Evolutionary conservation across 768 basidiomycete species (phyloP).

Genomic region (Tricholoma furcatifolium): DNA sequence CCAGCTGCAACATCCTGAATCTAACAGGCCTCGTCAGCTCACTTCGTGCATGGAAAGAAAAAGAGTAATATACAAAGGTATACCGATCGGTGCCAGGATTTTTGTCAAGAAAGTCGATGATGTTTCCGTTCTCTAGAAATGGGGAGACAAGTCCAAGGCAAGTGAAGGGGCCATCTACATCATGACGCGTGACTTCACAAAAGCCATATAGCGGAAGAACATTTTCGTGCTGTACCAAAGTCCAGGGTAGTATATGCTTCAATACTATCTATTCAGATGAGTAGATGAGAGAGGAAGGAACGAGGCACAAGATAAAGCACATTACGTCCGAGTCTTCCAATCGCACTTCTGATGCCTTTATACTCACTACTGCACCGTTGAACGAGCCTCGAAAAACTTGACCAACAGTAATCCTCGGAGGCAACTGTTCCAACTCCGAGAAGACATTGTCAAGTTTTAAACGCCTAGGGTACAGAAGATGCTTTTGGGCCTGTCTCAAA

Average conservation of each 20-base stretch:
- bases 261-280: neutral
- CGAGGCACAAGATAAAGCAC: neutral
- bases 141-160: neutral
- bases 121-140: too few relatives aligned
- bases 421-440: neutral
- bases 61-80: neutral
- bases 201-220: neutral
- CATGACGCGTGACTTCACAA: neutral
- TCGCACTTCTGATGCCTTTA: neutral
- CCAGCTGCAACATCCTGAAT: slow-evolving; percentile 1
- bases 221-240: neutral
- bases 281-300: neutral
- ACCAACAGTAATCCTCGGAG: neutral
- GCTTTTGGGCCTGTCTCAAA: neutral
- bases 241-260: neutral
- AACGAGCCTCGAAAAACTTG: neutral
- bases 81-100: neutral
- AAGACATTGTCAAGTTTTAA: neutral
- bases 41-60: neutral
- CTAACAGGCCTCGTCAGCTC: neutral
- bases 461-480: neutral
- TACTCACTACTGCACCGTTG: neutral
- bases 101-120: neutral
- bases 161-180: neutral
- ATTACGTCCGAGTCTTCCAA: neutral